These are phyloP conservation scores for Aspergillus unguis DNA, from an alignment of 2,329 filamentous ascomycete species.

Conservation along the genomic window DNA sequence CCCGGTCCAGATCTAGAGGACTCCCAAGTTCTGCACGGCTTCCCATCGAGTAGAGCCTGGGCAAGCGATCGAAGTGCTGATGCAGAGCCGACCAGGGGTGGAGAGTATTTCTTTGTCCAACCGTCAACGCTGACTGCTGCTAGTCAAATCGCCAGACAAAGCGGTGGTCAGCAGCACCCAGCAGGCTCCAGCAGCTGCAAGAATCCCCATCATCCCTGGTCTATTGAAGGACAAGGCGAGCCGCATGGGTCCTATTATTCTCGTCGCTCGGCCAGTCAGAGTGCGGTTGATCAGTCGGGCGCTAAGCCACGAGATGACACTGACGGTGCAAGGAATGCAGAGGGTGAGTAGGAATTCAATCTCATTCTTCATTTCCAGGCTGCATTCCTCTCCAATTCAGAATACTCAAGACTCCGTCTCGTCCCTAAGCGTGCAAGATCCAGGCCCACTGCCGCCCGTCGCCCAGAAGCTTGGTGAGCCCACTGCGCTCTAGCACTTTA, in stretches of 20 bases:
- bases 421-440: constrained; percentile 23
- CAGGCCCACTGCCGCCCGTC: constrained; percentile 13
- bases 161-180: constrained; percentile 4
- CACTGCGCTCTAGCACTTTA: background rate
- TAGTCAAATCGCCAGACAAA: background rate
- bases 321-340: background rate
- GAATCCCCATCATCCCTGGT: background rate
- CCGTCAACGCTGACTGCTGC: background rate
- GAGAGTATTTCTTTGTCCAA: constrained; percentile 8
- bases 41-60: constrained; percentile 6
- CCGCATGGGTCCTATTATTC: constrained; percentile 4
- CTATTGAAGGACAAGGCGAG: constrained; percentile 7
- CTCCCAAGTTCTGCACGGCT: constrained; percentile 3
- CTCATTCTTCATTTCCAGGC: background rate
- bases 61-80: background rate
- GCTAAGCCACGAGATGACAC: constrained; percentile 5
- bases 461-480: constrained; percentile 17
- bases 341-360: background rate
- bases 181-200: constrained; percentile 1
- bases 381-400: background rate
- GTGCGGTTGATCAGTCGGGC: constrained; percentile 8
- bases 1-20: constrained; percentile 19
- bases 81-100: constrained; percentile 1
- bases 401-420: constrained; percentile 20
- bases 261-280: constrained; percentile 3